phyloP scores from a whole-genome alignment of 1,284 basidiomycete species.

The Irpex rosettiformis region DNA sequence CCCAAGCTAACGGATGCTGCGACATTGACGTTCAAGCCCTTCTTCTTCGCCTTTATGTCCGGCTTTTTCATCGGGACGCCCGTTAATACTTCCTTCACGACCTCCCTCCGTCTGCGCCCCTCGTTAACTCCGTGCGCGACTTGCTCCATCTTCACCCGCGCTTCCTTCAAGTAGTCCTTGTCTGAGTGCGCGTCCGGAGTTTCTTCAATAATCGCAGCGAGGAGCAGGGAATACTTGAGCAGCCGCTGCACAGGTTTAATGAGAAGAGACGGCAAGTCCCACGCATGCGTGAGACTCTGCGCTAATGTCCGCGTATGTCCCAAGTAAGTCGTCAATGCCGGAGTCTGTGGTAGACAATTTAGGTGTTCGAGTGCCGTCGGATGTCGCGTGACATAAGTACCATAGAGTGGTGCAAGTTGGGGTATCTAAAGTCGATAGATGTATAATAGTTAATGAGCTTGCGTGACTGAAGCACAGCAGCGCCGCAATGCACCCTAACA shows the following conservation, averaged over 20 bases:
- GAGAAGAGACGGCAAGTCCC: constrained; percentile 90
- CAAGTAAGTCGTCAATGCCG: constrained; percentile 62
- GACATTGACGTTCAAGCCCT: constrained; percentile 40
- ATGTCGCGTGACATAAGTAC: constrained; percentile 85
- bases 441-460: too few species aligned
- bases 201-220: constrained; percentile 75
- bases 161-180: constrained; percentile 60
- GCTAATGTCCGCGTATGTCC: constrained; percentile 66
- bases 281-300: constrained; percentile 79
- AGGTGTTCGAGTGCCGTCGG: constrained; percentile 74
- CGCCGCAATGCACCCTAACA: too few species aligned
- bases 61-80: constrained; percentile 20
- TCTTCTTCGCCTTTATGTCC: constrained; percentile 37
- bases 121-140: constrained; percentile 88
- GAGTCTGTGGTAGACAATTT: constrained; percentile 50
- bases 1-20: constrained; percentile 54
- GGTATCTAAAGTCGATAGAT: constrained; percentile 55
- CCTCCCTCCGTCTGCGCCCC: constrained; percentile 78
- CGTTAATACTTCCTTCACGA: constrained; percentile 69
- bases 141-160: constrained; percentile 68
- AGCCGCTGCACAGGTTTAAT: constrained; percentile 91
- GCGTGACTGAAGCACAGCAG: too few species aligned
- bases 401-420: constrained; percentile 75
- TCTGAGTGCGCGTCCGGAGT: constrained; percentile 79
- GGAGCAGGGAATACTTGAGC: constrained; percentile 87